Conservation (phyloP, 345 rosid genomes). For the Populus alba region DNA sequence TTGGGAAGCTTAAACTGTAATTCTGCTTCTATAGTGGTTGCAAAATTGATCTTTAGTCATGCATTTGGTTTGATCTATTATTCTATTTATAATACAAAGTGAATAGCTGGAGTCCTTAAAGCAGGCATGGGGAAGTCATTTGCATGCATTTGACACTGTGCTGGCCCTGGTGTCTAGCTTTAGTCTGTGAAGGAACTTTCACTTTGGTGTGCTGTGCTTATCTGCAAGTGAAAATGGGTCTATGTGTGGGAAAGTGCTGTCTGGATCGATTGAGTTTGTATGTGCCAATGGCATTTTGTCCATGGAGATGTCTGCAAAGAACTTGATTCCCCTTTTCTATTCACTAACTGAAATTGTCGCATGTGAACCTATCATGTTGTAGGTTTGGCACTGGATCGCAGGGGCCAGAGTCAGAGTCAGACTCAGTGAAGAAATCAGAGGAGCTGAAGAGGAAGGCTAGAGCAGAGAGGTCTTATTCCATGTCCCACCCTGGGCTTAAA, state of each 20-base stretch:
- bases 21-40: background rate
- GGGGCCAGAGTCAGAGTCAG: conserved; percentile 25
- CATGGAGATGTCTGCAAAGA: background rate
- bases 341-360: background rate
- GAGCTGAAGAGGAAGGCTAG: conserved; percentile 86
- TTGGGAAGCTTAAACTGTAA: background rate
- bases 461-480: conserved; percentile 68
- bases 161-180: background rate
- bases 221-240: background rate
- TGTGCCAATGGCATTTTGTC: background rate
- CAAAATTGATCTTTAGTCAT: background rate
- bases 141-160: background rate
- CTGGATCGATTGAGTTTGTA: background rate
- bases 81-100: background rate
- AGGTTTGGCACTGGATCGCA: conserved; percentile 4
- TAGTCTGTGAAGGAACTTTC: background rate
- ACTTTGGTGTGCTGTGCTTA: background rate
- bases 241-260: background rate
- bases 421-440: conserved; percentile 55
- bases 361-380: background rate
- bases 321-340: background rate
- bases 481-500: background rate
- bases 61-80: background rate
- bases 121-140: background rate
- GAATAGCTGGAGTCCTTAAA: background rate